Conservation (phyloP, 1,284 basidiomycete genomes). For the Ustilago nuda region DNA sequence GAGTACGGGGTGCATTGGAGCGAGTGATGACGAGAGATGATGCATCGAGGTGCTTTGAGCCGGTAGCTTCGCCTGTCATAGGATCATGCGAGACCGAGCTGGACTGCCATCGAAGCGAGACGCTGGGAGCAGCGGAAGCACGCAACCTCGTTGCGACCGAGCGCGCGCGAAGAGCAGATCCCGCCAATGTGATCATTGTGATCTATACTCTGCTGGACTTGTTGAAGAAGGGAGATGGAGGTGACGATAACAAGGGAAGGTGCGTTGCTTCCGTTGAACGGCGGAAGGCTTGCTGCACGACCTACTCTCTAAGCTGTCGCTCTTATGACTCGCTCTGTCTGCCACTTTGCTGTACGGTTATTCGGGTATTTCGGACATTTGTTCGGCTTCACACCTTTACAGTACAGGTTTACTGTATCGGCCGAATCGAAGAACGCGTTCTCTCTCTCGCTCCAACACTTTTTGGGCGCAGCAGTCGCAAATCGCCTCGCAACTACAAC, state of each 20-base stretch:
- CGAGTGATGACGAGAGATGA: conserved; percentile 34
- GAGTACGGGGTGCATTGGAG: conserved; percentile 39
- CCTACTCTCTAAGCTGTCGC: not conserved
- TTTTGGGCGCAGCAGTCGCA: not conserved
- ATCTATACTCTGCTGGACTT: not conserved
- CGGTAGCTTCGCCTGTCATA: conserved; percentile 62
- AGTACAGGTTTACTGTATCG: conserved; percentile 5
- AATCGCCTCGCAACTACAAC: conserved; percentile 3
- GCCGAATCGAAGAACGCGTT: conserved; percentile 43
- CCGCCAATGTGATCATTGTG: conserved; percentile 33
- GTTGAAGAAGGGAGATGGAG: not conserved
- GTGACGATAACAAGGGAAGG: not conserved
- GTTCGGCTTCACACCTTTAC: conserved; percentile 1
- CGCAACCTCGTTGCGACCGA: conserved; percentile 7
- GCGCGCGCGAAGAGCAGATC: conserved; percentile 37
- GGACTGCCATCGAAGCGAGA: conserved; percentile 28
- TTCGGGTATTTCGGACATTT: conserved; percentile 37
- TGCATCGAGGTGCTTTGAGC: conserved; percentile 51
- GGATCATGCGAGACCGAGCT: conserved; percentile 48
- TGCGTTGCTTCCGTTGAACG: not conserved
- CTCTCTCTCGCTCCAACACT: conserved; percentile 10
- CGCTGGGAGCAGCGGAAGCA: conserved; percentile 4
- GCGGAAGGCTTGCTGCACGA: conserved; percentile 4
- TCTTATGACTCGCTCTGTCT: conserved; percentile 26
- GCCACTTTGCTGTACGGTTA: conserved; percentile 18